A percentile compares a stretch with the other conserved stretches of the same genome.
Conservation (phyloP, 345 rosid genomes). For the Lenwebbia sp. region DNA sequence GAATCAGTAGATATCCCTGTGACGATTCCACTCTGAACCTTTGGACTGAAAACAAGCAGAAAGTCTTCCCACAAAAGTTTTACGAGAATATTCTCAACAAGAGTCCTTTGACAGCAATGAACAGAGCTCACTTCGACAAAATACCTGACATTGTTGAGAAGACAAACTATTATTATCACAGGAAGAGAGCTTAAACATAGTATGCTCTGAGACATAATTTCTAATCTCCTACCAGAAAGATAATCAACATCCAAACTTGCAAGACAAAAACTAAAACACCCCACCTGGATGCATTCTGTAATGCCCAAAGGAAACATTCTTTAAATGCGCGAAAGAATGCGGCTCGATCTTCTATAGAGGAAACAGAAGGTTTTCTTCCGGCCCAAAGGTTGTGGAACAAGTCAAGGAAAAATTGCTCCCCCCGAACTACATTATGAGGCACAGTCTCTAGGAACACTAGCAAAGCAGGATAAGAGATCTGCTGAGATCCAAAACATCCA, state of each 20-base stretch:
- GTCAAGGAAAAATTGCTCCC: slow-evolving; percentile 59
- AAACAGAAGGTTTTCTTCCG: slow-evolving; percentile 52
- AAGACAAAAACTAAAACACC: not conserved
- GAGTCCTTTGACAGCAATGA: slow-evolving; percentile 33
- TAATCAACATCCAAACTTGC: not conserved
- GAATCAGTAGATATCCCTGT: slow-evolving; percentile 12
- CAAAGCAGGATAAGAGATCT: slow-evolving; percentile 83
- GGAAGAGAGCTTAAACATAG: not conserved
- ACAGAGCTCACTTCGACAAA: slow-evolving; percentile 37
- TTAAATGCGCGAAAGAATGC: slow-evolving; percentile 56
- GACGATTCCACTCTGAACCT: slow-evolving; percentile 9
- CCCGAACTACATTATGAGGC: slow-evolving; percentile 48
- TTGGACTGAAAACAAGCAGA: slow-evolving; percentile 13
- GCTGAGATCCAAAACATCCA: slow-evolving; percentile 88
- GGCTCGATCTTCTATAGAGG: slow-evolving; percentile 34
- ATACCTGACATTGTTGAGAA: slow-evolving; percentile 26
- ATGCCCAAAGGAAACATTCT: slow-evolving; percentile 84
- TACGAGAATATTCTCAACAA: slow-evolving; percentile 51
- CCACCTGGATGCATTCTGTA: slow-evolving; percentile 63
- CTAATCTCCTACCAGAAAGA: not conserved
- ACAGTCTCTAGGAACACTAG: slow-evolving; percentile 56
- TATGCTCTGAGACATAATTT: not conserved
- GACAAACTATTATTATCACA: not conserved
- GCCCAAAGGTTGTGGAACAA: slow-evolving; percentile 74
- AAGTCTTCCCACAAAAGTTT: slow-evolving; percentile 78